A percentile compares a stretch with the other conserved stretches of the same genome.
Evolutionary conservation across 2,329 filamentous ascomycete species (phyloP).

Genomic region (Monilinia laxa): DNA sequence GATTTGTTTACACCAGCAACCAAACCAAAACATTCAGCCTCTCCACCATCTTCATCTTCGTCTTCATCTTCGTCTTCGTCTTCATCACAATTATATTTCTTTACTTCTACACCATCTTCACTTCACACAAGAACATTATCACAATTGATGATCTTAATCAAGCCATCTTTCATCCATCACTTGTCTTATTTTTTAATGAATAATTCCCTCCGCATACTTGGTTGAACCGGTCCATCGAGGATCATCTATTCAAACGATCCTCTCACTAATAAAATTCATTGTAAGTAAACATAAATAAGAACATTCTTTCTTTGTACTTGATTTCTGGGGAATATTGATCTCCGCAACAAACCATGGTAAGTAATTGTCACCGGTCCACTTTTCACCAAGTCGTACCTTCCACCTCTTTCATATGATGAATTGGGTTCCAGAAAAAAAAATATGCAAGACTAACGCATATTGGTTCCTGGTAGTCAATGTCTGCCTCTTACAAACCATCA

Average conservation of each 20-base stretch:
- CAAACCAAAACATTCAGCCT: constrained; percentile 17
- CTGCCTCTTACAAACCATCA: constrained; percentile 65
- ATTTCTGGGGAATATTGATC: constrained; percentile 12
- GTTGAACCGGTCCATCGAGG: background rate
- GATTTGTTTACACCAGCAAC: constrained; percentile 21
- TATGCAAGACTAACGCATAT: constrained; percentile 17
- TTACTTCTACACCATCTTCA: too few relatives aligned
- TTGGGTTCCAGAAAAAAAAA: constrained; percentile 17
- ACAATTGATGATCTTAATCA: too few relatives aligned
- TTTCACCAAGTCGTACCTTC: constrained; percentile 20
- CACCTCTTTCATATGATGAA: constrained; percentile 13
- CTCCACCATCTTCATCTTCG: background rate
- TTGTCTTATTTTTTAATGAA: background rate
- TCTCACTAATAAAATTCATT: background rate
- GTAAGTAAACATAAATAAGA: background rate
- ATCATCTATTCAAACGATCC: background rate
- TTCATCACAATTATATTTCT: too few relatives aligned
- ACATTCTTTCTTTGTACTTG: background rate
- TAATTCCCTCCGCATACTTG: background rate
- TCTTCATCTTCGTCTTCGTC: background rate
- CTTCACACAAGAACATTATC: too few relatives aligned
- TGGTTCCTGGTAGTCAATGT: constrained; percentile 29
- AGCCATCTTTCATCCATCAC: too few relatives aligned
- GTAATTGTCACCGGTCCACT: constrained; percentile 23
- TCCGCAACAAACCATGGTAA: constrained; percentile 24